These are phyloP conservation scores for Mucor irregularis DNA, from an alignment of 371 early-diverging fungal genomes.

Conservation along the genomic window DNA sequence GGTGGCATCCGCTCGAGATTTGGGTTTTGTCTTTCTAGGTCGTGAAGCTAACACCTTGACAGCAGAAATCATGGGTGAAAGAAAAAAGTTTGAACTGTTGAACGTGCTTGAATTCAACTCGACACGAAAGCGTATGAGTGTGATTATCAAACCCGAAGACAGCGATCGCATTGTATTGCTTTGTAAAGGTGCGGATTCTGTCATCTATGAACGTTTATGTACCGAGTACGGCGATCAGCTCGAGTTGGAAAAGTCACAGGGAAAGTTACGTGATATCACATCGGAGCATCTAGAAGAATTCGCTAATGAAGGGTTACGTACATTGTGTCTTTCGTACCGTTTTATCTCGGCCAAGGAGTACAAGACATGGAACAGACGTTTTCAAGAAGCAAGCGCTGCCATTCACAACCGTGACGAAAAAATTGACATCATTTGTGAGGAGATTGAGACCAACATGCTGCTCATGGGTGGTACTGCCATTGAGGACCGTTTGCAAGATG, in stretches of 20 bases:
- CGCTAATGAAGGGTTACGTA: constrained; percentile 92
- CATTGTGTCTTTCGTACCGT: constrained; percentile 83
- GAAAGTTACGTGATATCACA: constrained; percentile 42
- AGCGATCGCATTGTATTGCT: constrained; percentile 60
- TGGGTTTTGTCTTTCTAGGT: constrained; percentile 80
- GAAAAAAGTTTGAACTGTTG: constrained; percentile 48
- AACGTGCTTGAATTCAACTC: constrained; percentile 71
- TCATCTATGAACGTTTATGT: constrained; percentile 57
- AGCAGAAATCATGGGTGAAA: constrained; percentile 35
- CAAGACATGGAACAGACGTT: constrained; percentile 72
- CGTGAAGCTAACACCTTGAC: constrained; percentile 54
- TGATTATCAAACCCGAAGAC: constrained; percentile 55
- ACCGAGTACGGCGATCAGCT: constrained; percentile 29
- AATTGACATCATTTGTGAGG: constrained; percentile 79
- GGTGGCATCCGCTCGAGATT: constrained; percentile 81
- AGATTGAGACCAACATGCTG: constrained; percentile 72
- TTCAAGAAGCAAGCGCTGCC: constrained; percentile 77
- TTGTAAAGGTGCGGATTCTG: constrained; percentile 83
- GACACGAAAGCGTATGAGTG: constrained; percentile 74
- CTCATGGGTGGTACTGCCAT: constrained; percentile 89
- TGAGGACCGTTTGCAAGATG: constrained; percentile 91
- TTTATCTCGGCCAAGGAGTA: constrained; percentile 78
- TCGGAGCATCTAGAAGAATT: constrained; percentile 78
- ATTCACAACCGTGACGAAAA: constrained; percentile 78
- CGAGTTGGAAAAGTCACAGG: constrained; percentile 23